These are phyloP conservation scores for Xerocomus amazonicus DNA, from an alignment of 1,284 basidiomycete species.

Conservation along the genomic window DNA sequence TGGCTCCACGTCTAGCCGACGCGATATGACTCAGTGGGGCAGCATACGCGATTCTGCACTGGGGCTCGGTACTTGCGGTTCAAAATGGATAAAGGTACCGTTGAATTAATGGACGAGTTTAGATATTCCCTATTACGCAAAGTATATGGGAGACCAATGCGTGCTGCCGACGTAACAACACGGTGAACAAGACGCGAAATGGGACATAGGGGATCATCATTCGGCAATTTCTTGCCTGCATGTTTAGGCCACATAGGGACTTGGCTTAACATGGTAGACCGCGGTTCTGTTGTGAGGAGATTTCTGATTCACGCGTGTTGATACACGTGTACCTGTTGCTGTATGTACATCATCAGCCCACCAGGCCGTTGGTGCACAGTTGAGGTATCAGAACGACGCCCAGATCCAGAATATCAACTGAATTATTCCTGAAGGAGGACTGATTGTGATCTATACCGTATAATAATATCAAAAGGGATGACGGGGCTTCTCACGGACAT, in stretches of 20 bases:
- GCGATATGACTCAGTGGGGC: constrained; percentile 14
- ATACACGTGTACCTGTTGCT: constrained; percentile 25
- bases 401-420: constrained; percentile 22
- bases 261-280: constrained; percentile 7
- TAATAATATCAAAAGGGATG: constrained; percentile 21
- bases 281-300: constrained; percentile 7
- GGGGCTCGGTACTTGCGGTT: too few relatives aligned
- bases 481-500: constrained; percentile 28
- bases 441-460: constrained; percentile 28
- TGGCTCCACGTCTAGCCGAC: constrained; percentile 4
- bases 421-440: constrained; percentile 19
- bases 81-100: not conserved
- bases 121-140: constrained; percentile 22
- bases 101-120: constrained; percentile 18
- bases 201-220: constrained; percentile 17
- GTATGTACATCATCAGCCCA: constrained; percentile 6
- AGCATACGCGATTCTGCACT: constrained; percentile 2
- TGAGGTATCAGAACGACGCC: constrained; percentile 20
- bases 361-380: constrained; percentile 12
- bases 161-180: constrained; percentile 28
- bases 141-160: constrained; percentile 15
- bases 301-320: constrained; percentile 15
- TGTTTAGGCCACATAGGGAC: constrained; percentile 15
- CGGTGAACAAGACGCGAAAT: constrained; percentile 3
- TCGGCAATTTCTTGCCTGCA: constrained; percentile 22